phyloP scores from a whole-genome alignment of 305 asterid species.

The Withania somnifera region DNA sequence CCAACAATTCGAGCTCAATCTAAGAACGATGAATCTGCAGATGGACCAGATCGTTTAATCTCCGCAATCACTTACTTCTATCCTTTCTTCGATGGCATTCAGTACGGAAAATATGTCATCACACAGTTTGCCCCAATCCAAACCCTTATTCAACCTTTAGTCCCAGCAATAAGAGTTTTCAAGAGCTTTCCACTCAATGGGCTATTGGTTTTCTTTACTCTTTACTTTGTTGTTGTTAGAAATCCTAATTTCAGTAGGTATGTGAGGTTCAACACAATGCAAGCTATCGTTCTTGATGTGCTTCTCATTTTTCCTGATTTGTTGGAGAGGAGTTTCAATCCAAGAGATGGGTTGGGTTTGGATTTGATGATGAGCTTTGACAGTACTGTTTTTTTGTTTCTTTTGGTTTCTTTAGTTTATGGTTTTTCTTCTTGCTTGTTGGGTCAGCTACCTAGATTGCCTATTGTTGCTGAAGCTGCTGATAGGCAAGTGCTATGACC shows the following conservation, averaged over 20 bases:
- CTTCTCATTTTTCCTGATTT: constrained; percentile 86
- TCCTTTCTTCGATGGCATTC: constrained; percentile 91
- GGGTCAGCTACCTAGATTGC: constrained; percentile 82
- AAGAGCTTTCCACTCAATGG: constrained; percentile 88
- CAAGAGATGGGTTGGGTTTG: constrained; percentile 74
- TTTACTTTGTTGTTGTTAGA: constrained; percentile 78
- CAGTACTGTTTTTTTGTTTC: constrained; percentile 88
- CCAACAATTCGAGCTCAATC: constrained; percentile 23
- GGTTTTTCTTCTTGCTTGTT: constrained; percentile 73
- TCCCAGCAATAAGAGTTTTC: constrained; percentile 80
- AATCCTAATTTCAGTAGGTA: constrained; percentile 77
- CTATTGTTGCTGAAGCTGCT: constrained; percentile 92
- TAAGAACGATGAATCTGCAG: constrained; percentile 53
- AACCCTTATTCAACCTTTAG: constrained; percentile 52
- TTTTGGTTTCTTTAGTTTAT: constrained; percentile 60
- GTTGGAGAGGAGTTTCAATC: constrained; percentile 66
- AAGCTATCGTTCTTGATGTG: constrained; percentile 93
- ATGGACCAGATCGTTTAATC: constrained; percentile 82
- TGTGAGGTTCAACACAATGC: constrained; percentile 94
- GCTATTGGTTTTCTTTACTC: constrained; percentile 60
- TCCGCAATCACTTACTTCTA: constrained; percentile 82
- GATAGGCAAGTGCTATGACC: constrained; percentile 82
- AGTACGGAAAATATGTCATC: constrained; percentile 71
- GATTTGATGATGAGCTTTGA: constrained; percentile 80
- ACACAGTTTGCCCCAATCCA: constrained; percentile 67